Evolutionary conservation across 2,329 filamentous ascomycete species (phyloP), one percentile per base, ranked within the genome.

Genomic region (Hypoxylon sp.): DNA sequence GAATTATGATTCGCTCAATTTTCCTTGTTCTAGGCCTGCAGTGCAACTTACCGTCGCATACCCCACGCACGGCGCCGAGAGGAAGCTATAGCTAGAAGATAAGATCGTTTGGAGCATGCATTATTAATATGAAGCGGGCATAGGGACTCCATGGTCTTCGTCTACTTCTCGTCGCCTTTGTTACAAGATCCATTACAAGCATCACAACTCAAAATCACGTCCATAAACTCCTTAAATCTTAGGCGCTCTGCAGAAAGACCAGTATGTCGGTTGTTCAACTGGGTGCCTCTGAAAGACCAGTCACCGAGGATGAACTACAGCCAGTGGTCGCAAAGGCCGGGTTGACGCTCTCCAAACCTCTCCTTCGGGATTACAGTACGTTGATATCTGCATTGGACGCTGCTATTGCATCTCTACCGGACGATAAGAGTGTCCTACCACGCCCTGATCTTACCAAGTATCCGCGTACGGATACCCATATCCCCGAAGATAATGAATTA

Each of bases 381-480:
- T 50, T 77, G 50, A 46, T 76, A 8, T 72, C 69, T 6, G 60
- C 61, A 42, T 59, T 76, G 8, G 74, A 75, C 22, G 64, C 63
- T 4, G 65, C 70, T 1, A 73, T 76, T 14, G 63, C 68, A 8
- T 66, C 73, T 2, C 54, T 77, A 30, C 72, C 73, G 1, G 72
- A 76, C 49, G 75, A 74, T 40, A 64, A 54, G 17, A 7, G 27
- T 46, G 63, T 72, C 25, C 61, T 72, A 44, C 74, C 73, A 33
- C 61, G 60, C n/a, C 72, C 74, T 1, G 72, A 77, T 54, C 64
- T 77, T 17, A 31, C 35, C 27, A 76, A 73, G n/a, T 77, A 77
- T 44, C 75, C 75, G 1, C 71, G 75, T 30, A 72, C 64, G 1
- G 69, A 76, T 31, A 72, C 76, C 8, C 72, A 76, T 20, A 66